Evolutionary conservation across 2,329 filamentous ascomycete genomes (phyloP), one percentile per base, ranked within the genome.

Genomic region (Colletotrichum agaves): DNA sequence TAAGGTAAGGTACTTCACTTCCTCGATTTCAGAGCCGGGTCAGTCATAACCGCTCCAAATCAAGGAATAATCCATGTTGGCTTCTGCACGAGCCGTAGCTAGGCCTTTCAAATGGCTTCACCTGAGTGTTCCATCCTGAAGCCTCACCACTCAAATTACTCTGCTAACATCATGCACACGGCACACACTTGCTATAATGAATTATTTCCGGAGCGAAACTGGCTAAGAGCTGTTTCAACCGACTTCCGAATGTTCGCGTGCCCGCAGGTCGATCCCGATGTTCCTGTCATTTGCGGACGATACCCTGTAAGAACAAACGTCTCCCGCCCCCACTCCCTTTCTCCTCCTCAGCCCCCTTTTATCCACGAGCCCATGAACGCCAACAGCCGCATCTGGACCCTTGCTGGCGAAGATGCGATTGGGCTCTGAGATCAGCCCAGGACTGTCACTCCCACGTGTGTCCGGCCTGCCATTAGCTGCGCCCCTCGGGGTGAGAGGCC

Each of bases 401-500:
- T 13, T n/a, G 39, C 21, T 17, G 21, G 17, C 15, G 19, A 33
- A 55, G 47, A 68, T 56, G 47, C 65, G 65, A 68, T 60, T 68
- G 65, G 65, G n/a, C 47, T 61, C 41, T 47, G 53, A 47, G 53
- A 60, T 43, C 41, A 15, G 31, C 46, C 52, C 44, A 44, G 63
- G 63, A 43, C 27, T 49, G 39, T n/a, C 19, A 37, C 35, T 39
- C 37, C 47, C 55, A 33, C 37, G 39, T 58, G 21, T 64, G 60
- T 58, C 52, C 46, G 39, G 57, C 46, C 39, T 49, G 53, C 61
- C 65, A 58, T 37, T 39, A 19, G 61, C 53, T 64, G 61, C 61
- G 53, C 65, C 53, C 31, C 39, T n/a, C 53, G n/a, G 46, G 52
- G n/a, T 17, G 35, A 35, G 17, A 21, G 47, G 4, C 17, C 46